phyloP scores from a whole-genome alignment of 441 rosid genomes.

The Populus hybrid region DNA sequence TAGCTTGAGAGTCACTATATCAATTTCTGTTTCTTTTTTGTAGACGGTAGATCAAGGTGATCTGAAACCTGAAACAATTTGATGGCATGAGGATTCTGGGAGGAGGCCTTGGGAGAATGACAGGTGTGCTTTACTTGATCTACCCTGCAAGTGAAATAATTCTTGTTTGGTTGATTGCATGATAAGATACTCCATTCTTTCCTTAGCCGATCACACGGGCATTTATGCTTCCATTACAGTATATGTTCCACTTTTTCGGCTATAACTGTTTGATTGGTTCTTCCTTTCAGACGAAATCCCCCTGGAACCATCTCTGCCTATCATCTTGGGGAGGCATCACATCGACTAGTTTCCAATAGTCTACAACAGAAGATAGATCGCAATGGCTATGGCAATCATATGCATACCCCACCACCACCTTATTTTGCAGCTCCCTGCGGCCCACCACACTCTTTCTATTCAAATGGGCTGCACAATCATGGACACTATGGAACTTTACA shows the following conservation, averaged over 20 bases:
- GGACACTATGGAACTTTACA: constrained; percentile 21
- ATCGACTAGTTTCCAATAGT: constrained; percentile 61
- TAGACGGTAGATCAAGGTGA: constrained; percentile 63
- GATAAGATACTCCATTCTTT: not conserved
- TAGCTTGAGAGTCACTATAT: not conserved
- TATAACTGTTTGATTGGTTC: constrained; percentile 5
- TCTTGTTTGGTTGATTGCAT: not conserved
- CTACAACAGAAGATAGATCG: constrained; percentile 46
- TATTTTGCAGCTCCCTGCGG: constrained; percentile 21
- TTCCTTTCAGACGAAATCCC: constrained; percentile 52
- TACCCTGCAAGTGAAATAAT: not conserved
- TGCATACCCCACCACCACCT: constrained; percentile 20
- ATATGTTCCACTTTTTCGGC: not conserved
- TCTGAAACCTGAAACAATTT: constrained; percentile 52
- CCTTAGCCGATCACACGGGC: not conserved
- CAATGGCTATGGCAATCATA: constrained; percentile 24
- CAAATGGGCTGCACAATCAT: constrained; percentile 33
- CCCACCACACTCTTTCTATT: constrained; percentile 25
- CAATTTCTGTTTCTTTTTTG: constrained; percentile 11
- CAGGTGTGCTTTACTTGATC: constrained; percentile 20
- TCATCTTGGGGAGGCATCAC: constrained; percentile 74
- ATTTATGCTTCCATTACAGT: not conserved
- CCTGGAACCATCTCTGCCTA: constrained; percentile 52
- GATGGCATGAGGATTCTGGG: constrained; percentile 86
- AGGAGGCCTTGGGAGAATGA: constrained; percentile 54